Evolutionary conservation across 1,284 basidiomycete genomes (phyloP), one percentile per base, ranked within the genome.

Genomic region (Papiliotrema nemorosa): DNA sequence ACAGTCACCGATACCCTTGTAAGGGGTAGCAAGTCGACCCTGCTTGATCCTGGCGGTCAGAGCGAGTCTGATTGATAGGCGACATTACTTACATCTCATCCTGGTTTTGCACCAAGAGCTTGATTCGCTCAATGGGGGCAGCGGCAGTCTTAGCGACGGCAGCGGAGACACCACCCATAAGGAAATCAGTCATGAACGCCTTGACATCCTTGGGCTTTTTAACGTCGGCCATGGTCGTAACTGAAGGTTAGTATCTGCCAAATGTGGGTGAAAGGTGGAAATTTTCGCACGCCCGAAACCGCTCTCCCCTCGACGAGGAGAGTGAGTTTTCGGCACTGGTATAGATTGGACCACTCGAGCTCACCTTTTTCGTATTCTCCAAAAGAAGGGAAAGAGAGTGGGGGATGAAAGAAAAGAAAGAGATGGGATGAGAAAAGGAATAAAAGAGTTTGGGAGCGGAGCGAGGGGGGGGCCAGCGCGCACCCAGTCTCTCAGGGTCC

Each of bases 91-190:
- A 74, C 74, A 75, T 74, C 64, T 75, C 74, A 64, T 78, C 81
- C 75, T 97, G 92, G 81, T 97, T 97, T 80, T 97, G 92, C 64
- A 97, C 88, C 74, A 97, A 81, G 72, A 97, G 85, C 85, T 81
- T 97, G 79, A 97, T 93, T 76, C 93, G 91, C 84, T 97, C 93
- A 73, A 97, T 97, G 79, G 94, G 93, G 58, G 93, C 93, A 68
- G 93, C 93, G 64, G 87, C 88, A 59, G 93, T 97, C 84, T 97
- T 97, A 53, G 93, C 87, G 76, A 97, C 90, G 64, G 93, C 92
- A 57, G 73, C 73, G 42, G 73, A 73, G 45, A 75, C 73, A 73
- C 73, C 73, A 58, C 73, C 73, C 73, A 75, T 75, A 55, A 75
- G 63, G 70, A 75, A 75, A 58, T 75, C 72, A 61, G 67, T 73